These are phyloP conservation scores for Haplographium delicatum DNA, from an alignment of 495 filamentous ascomycete genomes.

Conservation along the genomic window DNA sequence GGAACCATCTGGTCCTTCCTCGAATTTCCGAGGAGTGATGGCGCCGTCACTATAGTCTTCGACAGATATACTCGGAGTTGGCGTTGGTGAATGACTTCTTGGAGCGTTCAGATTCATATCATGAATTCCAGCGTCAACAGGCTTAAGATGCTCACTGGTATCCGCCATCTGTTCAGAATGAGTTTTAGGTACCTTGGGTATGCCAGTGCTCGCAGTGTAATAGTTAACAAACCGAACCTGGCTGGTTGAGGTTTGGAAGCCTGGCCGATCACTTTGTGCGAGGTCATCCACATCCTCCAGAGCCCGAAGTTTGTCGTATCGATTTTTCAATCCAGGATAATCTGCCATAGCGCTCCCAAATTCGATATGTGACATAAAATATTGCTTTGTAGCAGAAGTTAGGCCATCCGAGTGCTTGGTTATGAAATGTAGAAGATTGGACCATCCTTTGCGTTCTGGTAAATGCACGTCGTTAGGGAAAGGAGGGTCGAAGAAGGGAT, in stretches of 20 bases:
- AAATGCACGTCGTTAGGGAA: constrained; percentile 68
- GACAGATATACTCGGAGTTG: constrained; percentile 32
- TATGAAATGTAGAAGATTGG: constrained; percentile 68
- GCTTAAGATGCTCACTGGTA: background rate
- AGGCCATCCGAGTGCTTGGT: constrained; percentile 71
- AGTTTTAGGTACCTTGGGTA: constrained; percentile 39
- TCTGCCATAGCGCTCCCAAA: constrained; percentile 80
- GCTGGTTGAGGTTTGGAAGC: constrained; percentile 13
- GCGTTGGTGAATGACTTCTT: constrained; percentile 1
- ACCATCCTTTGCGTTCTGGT: constrained; percentile 58
- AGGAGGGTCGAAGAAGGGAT: constrained; percentile 66
- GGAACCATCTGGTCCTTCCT: constrained; percentile 6
- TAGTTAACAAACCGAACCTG: constrained; percentile 82
- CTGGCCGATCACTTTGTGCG: constrained; percentile 12
- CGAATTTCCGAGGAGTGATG: constrained; percentile 18
- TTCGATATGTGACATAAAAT: constrained; percentile 74
- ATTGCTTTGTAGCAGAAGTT: constrained; percentile 60
- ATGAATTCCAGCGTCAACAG: constrained; percentile 19
- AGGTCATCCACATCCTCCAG: constrained; percentile 62
- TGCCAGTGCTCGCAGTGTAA: constrained; percentile 78
- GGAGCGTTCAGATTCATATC: constrained; percentile 12
- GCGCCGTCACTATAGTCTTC: constrained; percentile 35
- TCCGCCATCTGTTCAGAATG: constrained; percentile 6
- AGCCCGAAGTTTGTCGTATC: constrained; percentile 60
- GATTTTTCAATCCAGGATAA: constrained; percentile 57